phyloP scores from a whole-genome alignment of 441 rosid species.

The Pelargonium australe region DNA sequence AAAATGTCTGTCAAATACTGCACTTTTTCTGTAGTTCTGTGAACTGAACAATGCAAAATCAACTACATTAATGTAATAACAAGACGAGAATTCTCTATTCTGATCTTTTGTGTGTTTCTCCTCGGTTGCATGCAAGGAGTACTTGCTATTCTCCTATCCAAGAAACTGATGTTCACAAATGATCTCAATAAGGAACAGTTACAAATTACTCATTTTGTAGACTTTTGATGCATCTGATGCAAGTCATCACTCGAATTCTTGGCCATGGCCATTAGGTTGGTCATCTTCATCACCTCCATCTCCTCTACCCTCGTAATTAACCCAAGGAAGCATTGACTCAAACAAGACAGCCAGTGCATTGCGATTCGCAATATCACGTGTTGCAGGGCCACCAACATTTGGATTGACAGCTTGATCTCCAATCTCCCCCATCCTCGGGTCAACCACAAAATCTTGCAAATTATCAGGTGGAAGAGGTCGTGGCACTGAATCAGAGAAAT shows the following conservation, averaged over 20 bases:
- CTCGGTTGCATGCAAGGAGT: not conserved
- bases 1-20: not conserved
- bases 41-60: not conserved
- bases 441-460: conserved; percentile 72
- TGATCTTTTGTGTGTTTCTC: not conserved
- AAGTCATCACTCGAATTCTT: conserved; percentile 6
- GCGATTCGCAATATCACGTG: conserved; percentile 49
- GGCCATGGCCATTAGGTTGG: conserved; percentile 29
- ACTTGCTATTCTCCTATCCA: not conserved
- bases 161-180: not conserved
- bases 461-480: conserved; percentile 74
- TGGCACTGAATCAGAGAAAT: conserved; percentile 66
- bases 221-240: not conserved
- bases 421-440: conserved; percentile 47
- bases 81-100: not conserved
- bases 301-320: conserved; percentile 42
- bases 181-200: not conserved
- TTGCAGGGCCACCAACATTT: conserved; percentile 28
- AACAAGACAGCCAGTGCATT: conserved; percentile 56
- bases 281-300: conserved; percentile 38
- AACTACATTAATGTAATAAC: not conserved
- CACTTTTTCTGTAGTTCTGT: not conserved
- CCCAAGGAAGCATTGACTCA: conserved; percentile 81
- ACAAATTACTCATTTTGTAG: not conserved
- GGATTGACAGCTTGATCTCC: conserved; percentile 39